Conservation (phyloP, 163 green algal species). For the Scenedesmus sp. region DNA sequence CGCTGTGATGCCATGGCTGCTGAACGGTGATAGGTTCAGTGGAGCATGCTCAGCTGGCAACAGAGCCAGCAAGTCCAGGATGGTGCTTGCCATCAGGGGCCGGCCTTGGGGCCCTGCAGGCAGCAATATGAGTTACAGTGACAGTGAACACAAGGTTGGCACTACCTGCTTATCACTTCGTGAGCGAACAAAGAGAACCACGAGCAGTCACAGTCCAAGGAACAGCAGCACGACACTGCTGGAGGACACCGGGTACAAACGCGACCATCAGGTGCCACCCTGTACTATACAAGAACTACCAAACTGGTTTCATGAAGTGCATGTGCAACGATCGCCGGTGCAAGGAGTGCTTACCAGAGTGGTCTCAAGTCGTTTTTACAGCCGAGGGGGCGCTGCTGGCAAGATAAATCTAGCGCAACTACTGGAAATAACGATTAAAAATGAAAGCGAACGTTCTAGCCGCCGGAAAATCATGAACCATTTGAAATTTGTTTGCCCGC, state of each 20-base stretch:
- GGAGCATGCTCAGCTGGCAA: background rate
- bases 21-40: background rate
- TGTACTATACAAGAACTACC: too few relatives aligned
- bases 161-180: too few relatives aligned
- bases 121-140: background rate
- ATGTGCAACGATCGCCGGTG: background rate
- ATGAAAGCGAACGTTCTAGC: too few relatives aligned
- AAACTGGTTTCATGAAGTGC: too few relatives aligned
- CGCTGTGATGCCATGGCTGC: background rate
- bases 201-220: too few relatives aligned
- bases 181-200: too few relatives aligned
- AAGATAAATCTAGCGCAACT: background rate
- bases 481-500: background rate
- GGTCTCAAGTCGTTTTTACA: background rate
- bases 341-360: background rate
- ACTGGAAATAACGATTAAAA: too few relatives aligned
- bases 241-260: too few relatives aligned
- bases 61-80: background rate
- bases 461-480: too few relatives aligned
- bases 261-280: too few relatives aligned
- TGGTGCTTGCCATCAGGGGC: background rate
- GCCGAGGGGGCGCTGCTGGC: background rate
- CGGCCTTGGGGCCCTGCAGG: background rate
- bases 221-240: too few relatives aligned
- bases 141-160: background rate